A percentile compares a stretch with the other conserved stretches of the same genome.
Evolutionary conservation across 2,329 filamentous ascomycete species (phyloP).

Genomic region (Stachybotrys elegans): DNA sequence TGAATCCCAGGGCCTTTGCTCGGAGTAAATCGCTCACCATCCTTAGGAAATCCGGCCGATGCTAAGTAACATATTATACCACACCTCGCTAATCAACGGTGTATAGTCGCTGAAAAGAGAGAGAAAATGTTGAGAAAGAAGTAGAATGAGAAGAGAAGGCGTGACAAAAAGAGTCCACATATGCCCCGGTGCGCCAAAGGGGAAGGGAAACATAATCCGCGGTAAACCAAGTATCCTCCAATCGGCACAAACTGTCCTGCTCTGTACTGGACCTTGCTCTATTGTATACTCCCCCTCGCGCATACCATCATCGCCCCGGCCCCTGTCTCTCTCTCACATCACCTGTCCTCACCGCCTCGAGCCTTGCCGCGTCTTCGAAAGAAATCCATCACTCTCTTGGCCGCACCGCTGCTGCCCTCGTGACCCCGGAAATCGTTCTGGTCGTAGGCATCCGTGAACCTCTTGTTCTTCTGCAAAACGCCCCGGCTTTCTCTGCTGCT

Average conservation of each 20-base stretch:
- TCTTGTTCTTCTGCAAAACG: slow-evolving; percentile 78
- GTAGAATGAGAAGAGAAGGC: neutral
- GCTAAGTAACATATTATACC: neutral
- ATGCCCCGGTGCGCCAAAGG: slow-evolving; percentile 1
- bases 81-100: neutral
- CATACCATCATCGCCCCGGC: no score
- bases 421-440: slow-evolving; percentile 62
- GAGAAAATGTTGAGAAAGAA: neutral
- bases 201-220: no score
- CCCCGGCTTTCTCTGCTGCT: slow-evolving; percentile 38
- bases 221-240: no score
- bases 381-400: slow-evolving; percentile 96
- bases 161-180: neutral
- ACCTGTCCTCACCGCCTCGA: slow-evolving; percentile 55
- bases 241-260: no score
- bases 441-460: slow-evolving; percentile 87
- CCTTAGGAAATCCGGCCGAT: no score
- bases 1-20: no score
- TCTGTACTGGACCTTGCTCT: neutral
- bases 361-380: slow-evolving; percentile 84
- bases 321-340: slow-evolving; percentile 9
- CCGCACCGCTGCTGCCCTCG: slow-evolving; percentile 79
- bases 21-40: no score
- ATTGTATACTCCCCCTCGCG: no score
- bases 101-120: neutral